Conservation (phyloP, 179 eudicot species). For the Corrigiola litoralis region DNA sequence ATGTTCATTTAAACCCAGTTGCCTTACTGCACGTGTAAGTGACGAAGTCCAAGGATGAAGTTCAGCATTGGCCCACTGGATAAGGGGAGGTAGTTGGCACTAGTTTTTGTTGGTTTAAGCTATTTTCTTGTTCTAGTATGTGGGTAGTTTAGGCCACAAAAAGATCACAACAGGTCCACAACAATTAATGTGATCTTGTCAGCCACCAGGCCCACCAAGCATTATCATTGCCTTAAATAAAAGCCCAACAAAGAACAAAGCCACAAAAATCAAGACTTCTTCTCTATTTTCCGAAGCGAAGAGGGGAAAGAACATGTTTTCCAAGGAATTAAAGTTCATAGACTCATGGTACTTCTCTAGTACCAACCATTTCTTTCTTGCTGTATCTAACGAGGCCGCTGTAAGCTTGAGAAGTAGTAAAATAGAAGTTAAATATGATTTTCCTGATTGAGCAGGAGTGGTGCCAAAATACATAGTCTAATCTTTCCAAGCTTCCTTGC, state of each 20-base stretch:
- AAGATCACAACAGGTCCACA: constrained; percentile 1
- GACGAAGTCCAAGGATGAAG: neutral
- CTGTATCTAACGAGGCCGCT: neutral
- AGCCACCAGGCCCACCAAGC: neutral
- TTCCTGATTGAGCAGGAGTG: too few species aligned
- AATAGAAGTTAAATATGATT: neutral
- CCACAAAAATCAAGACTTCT: neutral
- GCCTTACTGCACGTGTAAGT: neutral
- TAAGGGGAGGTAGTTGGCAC: neutral
- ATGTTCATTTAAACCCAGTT: neutral
- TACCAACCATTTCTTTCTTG: neutral
- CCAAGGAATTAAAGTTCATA: neutral
- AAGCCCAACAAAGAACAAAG: neutral
- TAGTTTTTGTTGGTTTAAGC: neutral
- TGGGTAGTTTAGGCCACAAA: neutral
- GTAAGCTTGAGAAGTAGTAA: neutral
- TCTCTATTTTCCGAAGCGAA: neutral
- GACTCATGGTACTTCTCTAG: neutral
- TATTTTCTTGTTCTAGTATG: neutral
- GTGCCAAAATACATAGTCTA: neutral
- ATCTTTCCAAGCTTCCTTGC: constrained; percentile 66
- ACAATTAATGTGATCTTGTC: too few species aligned
- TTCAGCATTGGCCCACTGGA: neutral
- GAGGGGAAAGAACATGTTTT: neutral
- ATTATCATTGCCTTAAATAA: too few species aligned